Evolutionary conservation across 2,329 filamentous ascomycete genomes (phyloP).

Genomic region (Fusarium siculi): DNA sequence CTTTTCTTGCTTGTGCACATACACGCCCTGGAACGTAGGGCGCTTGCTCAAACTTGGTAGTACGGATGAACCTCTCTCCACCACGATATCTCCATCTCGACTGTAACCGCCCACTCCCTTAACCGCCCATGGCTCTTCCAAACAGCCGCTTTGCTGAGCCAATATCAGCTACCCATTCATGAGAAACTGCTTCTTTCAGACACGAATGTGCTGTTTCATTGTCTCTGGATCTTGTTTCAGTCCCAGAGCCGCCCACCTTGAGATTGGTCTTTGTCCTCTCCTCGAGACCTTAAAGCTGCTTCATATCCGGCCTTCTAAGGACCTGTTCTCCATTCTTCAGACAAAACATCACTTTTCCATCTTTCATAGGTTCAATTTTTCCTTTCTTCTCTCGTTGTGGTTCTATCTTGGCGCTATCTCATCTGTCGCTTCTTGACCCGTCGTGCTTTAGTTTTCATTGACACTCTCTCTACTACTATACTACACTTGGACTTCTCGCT

Average conservation of each 20-base stretch:
- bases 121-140: slow-evolving; percentile 46
- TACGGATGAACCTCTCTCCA: slow-evolving; percentile 16
- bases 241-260: slow-evolving; percentile 43
- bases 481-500: slow-evolving; percentile 26
- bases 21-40: slow-evolving; percentile 7
- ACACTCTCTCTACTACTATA: slow-evolving; percentile 30
- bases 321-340: slow-evolving; percentile 41
- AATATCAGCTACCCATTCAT: slow-evolving; percentile 61
- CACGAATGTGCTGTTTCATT: slow-evolving; percentile 65
- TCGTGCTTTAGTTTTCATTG: slow-evolving; percentile 26
- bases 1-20: not conserved
- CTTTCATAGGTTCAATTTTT: slow-evolving; percentile 25
- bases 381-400: slow-evolving; percentile 35
- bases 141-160: slow-evolving; percentile 61
- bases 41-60: slow-evolving; percentile 42
- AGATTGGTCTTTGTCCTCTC: slow-evolving; percentile 44
- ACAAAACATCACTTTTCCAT: slow-evolving; percentile 28
- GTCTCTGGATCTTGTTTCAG: slow-evolving; percentile 49
- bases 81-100: not conserved
- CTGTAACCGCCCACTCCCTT: slow-evolving; percentile 41
- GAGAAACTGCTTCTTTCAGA: slow-evolving; percentile 57
- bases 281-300: slow-evolving; percentile 46
- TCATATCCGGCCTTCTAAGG: slow-evolving; percentile 44
- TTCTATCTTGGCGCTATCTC: slow-evolving; percentile 44
- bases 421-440: slow-evolving; percentile 41